These are phyloP conservation scores for Scedosporium dehoogii DNA, from an alignment of 2,329 filamentous ascomycete genomes.

Conservation along the genomic window DNA sequence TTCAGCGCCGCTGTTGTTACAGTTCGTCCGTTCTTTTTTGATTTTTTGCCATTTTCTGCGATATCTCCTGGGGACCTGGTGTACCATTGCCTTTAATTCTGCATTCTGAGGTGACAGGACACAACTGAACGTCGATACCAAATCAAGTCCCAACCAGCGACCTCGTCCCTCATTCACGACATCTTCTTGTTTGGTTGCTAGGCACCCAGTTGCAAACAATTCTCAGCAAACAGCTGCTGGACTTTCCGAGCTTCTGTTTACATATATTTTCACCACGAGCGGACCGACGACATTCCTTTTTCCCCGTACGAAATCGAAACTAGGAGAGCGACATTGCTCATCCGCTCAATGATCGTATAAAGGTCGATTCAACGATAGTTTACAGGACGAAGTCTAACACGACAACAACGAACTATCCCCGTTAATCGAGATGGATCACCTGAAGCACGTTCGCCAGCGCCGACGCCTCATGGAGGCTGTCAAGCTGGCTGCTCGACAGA, in stretches of 20 bases:
- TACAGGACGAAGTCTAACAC: not conserved
- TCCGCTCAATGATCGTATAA: too few relatives aligned
- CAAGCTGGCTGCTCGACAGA: not conserved
- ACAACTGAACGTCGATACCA: not conserved
- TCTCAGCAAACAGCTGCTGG: not conserved
- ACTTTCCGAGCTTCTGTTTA: not conserved
- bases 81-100: not conserved
- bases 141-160: not conserved
- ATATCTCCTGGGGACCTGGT: not conserved
- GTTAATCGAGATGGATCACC: not conserved
- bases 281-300: not conserved
- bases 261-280: not conserved
- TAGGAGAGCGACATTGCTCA: too few relatives aligned
- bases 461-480: not conserved
- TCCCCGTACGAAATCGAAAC: not conserved
- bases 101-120: not conserved
- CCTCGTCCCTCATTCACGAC: not conserved
- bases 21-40: conserved; percentile 5
- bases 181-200: not conserved
- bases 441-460: not conserved
- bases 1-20: conserved; percentile 3
- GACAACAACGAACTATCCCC: not conserved
- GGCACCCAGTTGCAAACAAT: not conserved
- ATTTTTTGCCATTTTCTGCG: not conserved
- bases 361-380: too few relatives aligned